Evolutionary conservation across 2,329 filamentous ascomycete genomes (phyloP).

Genomic region (Pseudocercospora crystallina): DNA sequence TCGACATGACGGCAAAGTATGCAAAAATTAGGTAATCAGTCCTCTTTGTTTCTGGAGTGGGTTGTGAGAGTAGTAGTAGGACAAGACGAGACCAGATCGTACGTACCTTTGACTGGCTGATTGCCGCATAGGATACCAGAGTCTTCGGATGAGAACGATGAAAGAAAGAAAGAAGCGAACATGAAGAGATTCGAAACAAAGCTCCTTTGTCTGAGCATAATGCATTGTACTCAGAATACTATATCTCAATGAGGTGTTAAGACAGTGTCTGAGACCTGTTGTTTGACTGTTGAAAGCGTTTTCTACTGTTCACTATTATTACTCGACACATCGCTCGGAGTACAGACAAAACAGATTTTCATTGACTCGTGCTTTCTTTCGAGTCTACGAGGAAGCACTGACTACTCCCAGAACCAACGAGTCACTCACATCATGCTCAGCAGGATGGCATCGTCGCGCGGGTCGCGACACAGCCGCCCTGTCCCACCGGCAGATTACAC

Average conservation of each 20-base stretch:
- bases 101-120: not conserved
- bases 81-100: too few species aligned
- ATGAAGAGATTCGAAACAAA: constrained; percentile 14
- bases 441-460: too few species aligned
- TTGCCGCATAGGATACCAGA: constrained; percentile 7
- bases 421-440: too few species aligned
- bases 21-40: too few species aligned
- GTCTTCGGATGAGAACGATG: constrained; percentile 1
- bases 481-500: constrained; percentile 20
- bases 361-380: too few species aligned
- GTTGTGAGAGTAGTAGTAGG: too few species aligned
- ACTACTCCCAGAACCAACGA: too few species aligned
- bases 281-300: too few species aligned
- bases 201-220: constrained; percentile 15
- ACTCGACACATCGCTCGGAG: not conserved
- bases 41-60: too few species aligned
- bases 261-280: not conserved
- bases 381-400: too few species aligned
- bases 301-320: not conserved
- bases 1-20: not conserved
- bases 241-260: constrained; percentile 9
- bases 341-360: too few species aligned
- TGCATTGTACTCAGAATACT: constrained; percentile 19
- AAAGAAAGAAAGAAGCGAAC: constrained; percentile 3
- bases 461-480: constrained; percentile 1